Evolutionary conservation across 23 red algal species (phyloP), one percentile per base, ranked within the genome.

Genomic region (Chondrus crispus): DNA sequence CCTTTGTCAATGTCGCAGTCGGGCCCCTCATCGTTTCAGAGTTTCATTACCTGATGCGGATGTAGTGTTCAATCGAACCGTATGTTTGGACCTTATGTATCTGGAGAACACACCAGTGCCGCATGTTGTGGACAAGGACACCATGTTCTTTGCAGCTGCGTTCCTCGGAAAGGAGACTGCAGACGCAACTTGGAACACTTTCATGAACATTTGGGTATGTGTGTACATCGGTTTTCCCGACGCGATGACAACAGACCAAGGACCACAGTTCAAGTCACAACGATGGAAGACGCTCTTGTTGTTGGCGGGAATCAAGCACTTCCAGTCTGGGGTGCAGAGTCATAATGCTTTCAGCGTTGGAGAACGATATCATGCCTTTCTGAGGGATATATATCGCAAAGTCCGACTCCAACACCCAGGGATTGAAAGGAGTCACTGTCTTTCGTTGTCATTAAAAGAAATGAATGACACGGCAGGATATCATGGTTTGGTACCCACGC

Each of bases 1-100:
- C 53, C 33, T 68, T 30, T 85, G 81, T 42, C 57, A 85, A 20
- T 51, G 81, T 39, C 30, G 40, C 30, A 48, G 13, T 12, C 1
- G 64, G 14, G 81, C 36, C 29, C 81, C 81, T 33, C 52, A 62
- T 48, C 49, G 53, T 33, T 85, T 85, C 44, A 47, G 81, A 2
- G 81, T 85, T 47, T 64, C 53, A 20, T 3, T 85, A 36, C 81
- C 53, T 22, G 18, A 62, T 29, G 53, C 2, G 30, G 4, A 85
- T 14, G 16, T 29, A 12, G 81, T 85, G 33, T 85, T 85, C 0
- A 85, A 73, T 37, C 81, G 54, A 30, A 3, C 8, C 35, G 4
- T 85, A 62, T 85, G 29, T 32, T 12, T 85, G 3, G 54, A 75
- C 53, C 30, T 85, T 2, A 85, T 58, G 46, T 2, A 30, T 14